A percentile compares a stretch with the other conserved stretches of the same genome.
These are phyloP conservation scores for Calocera viscosa DNA, from an alignment of 768 basidiomycete species.

Conservation along the genomic window DNA sequence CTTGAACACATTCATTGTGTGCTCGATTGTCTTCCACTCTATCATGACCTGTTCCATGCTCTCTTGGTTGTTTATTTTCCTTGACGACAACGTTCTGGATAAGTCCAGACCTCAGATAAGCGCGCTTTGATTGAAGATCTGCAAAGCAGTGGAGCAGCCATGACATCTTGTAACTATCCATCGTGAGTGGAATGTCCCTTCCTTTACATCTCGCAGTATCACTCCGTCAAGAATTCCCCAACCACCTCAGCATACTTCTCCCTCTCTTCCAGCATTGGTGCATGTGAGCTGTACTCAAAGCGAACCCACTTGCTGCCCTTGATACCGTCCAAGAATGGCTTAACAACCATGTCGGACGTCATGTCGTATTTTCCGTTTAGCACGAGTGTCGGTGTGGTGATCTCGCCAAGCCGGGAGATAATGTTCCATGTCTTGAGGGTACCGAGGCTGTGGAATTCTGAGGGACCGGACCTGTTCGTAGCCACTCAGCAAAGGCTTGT, in stretches of 20 bases:
- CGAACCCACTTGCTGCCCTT: slow-evolving; percentile 35
- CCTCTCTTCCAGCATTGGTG: slow-evolving; percentile 34
- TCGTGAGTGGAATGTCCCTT: too few relatives aligned
- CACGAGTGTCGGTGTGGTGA: slow-evolving; percentile 28
- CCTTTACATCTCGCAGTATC: too few relatives aligned
- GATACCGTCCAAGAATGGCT: slow-evolving; percentile 33
- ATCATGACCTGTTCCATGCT: too few relatives aligned
- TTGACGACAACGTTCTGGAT: too few relatives aligned
- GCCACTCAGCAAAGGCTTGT: not conserved
- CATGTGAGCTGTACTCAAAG: slow-evolving; percentile 35
- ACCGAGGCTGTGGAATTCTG: slow-evolving; percentile 32
- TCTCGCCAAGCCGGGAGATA: slow-evolving; percentile 33
- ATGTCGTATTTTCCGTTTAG: slow-evolving; percentile 35
- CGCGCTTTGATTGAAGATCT: too few relatives aligned
- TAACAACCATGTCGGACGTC: slow-evolving; percentile 29
- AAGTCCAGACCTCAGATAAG: too few relatives aligned
- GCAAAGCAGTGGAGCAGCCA: too few relatives aligned
- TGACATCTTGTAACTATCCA: too few relatives aligned
- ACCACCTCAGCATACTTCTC: slow-evolving; percentile 32
- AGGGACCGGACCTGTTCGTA: slow-evolving; percentile 23
- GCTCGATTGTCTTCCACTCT: too few relatives aligned
- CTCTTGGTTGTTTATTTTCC: too few relatives aligned
- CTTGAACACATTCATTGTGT: too few relatives aligned
- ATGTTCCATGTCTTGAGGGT: slow-evolving; percentile 38
- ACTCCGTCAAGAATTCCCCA: slow-evolving; percentile 28